A percentile compares a stretch with the other conserved stretches of the same genome.
Conservation (phyloP, 306 rosid genomes). For the Acacia confusa region DNA sequence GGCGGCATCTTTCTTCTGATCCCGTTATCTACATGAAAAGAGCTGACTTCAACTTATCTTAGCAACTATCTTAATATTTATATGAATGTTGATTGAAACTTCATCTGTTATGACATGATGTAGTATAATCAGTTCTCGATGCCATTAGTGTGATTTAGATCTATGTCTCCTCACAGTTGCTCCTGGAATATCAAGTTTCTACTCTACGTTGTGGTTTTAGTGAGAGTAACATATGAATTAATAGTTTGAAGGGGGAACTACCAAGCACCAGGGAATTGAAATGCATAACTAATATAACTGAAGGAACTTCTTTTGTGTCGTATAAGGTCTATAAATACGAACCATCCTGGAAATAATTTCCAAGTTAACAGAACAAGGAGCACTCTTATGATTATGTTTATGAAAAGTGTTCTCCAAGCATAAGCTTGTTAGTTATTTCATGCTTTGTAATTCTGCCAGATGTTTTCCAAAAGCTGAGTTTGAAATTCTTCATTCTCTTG, state of each 20-base stretch:
- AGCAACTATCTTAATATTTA: not conserved
- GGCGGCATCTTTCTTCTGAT: not conserved
- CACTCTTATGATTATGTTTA: not conserved
- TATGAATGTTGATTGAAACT: not conserved
- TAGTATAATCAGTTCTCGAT: not conserved
- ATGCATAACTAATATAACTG: not conserved
- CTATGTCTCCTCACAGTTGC: not conserved
- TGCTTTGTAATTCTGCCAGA: not conserved
- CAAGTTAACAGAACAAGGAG: not conserved
- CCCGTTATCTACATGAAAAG: not conserved
- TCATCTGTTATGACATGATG: not conserved
- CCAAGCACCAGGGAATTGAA: not conserved
- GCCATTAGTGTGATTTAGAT: not conserved
- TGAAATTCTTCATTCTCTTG: not conserved
- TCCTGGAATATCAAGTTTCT: not conserved
- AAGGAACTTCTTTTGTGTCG: not conserved
- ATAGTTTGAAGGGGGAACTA: not conserved
- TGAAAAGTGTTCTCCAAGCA: not conserved
- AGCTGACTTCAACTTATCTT: not conserved
- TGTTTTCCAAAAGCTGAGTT: not conserved
- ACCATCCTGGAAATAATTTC: not conserved
- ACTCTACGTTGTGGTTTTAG: not conserved
- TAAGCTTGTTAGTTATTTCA: slow-evolving; percentile 3
- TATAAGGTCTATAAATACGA: not conserved
- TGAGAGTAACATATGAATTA: not conserved